A percentile compares a stretch with the other conserved stretches of the same genome.
phyloP scores from a whole-genome alignment of 768 basidiomycete genomes.

The Imleria badia region DNA sequence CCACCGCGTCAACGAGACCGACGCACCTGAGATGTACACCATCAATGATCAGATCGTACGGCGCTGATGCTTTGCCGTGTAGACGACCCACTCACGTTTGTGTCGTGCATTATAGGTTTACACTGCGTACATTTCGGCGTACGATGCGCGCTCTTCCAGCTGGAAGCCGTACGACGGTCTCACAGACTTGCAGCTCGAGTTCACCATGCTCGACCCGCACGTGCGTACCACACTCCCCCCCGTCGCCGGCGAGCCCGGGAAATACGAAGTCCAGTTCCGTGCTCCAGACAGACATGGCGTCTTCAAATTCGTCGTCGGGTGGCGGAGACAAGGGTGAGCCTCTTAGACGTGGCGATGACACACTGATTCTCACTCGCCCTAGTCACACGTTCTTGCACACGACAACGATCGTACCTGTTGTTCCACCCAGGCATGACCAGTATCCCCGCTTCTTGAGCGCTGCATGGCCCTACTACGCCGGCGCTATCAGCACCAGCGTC shows the following conservation, averaged over 20 bases:
- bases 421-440: slow-evolving; percentile 91
- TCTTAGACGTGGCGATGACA: background rate
- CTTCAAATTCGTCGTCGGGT: slow-evolving; percentile 93
- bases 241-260: slow-evolving; percentile 54
- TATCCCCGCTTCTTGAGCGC: slow-evolving; percentile 95
- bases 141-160: slow-evolving; percentile 47
- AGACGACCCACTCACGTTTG: background rate
- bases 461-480: slow-evolving; percentile 94
- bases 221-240: slow-evolving; percentile 76
- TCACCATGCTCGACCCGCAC: slow-evolving; percentile 99
- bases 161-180: slow-evolving; percentile 78
- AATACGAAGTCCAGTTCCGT: slow-evolving; percentile 82
- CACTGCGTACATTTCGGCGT: slow-evolving; percentile 69
- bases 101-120: slow-evolving; percentile 53
- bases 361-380: background rate
- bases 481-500: slow-evolving; percentile 84
- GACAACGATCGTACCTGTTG: slow-evolving; percentile 77
- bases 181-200: slow-evolving; percentile 87
- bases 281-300: slow-evolving; percentile 96
- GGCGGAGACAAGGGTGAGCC: slow-evolving; percentile 83
- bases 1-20: slow-evolving; percentile 62
- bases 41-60: slow-evolving; percentile 82
- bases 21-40: slow-evolving; percentile 72
- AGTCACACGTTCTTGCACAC: slow-evolving; percentile 78
- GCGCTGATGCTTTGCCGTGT: background rate